Base-by-base conservation (phyloP, 108 stramenopile species). In the Cyclotella atomus region DNA sequence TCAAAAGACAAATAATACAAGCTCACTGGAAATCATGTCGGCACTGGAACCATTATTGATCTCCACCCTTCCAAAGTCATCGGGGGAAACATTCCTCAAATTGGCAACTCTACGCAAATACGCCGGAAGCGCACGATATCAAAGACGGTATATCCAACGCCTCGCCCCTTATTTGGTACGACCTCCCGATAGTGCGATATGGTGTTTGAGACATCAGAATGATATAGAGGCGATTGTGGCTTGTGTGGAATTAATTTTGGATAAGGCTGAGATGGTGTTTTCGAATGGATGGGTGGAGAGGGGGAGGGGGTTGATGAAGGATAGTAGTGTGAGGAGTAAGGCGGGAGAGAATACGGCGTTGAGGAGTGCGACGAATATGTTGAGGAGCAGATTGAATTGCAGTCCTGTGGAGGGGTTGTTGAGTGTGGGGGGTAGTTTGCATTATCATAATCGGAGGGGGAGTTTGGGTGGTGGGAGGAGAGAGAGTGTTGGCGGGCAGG, bases 161-260 rank as follows among this genome's bases (percentile, higher is more conserved):
- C 71, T 96, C 2, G 93, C 91, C 14, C 95, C 95, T 12, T 77
- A 63, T 50, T 69, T 96, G 15, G 83, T 96, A 24, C 79, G 95
- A 17, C 95, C 95, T 24, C 84, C 91, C 0, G 41, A 69, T 35
- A 86, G 76, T 43, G 91, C 91, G 14, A 73, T 93, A 70, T 96
- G 93, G 93, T 92, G 93, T 73, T 68, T 96, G 25, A 73, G 83
- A 14, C 95, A 96, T 70, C 92, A 96, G 80, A 84, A 84, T 76
- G 95, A 96, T 67, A 94, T 96, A 78, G 89, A 91, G 68, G 83
- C 95, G 21, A 94, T 94, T 43, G 75, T 94, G 10, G 90, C 91
- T 9, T 91, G 90, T 17, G 71, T 80, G 19, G 95, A 96, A 68
- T 74, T 96, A 41, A 90, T 96, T 53, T 77, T 96, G 17, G 93